A percentile compares a stretch with the other conserved stretches of the same genome.
Evolutionary conservation across 176 grass and related monocot species (phyloP).

Genomic region (Luzula sylvatica): DNA sequence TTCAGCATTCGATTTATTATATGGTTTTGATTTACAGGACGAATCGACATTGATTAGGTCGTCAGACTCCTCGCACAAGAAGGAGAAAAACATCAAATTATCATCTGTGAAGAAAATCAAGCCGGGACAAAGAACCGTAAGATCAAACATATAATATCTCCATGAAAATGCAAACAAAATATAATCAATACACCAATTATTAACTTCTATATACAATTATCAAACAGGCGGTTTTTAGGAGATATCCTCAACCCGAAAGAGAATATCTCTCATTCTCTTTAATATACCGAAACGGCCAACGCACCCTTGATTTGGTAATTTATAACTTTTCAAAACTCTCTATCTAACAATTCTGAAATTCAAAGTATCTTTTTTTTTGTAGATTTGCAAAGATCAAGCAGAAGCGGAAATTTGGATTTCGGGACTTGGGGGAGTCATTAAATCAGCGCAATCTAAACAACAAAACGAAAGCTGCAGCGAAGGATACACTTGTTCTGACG

Average conservation of each 20-base stretch:
- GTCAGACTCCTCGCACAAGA: slow-evolving; percentile 82
- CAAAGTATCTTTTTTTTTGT: slow-evolving; percentile 9
- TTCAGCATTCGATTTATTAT: too few species aligned
- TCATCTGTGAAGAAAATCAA: slow-evolving; percentile 65
- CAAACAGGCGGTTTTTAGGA: slow-evolving; percentile 67
- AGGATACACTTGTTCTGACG: slow-evolving; percentile 58
- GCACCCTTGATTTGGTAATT: slow-evolving; percentile 94
- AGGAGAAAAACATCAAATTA: slow-evolving; percentile 63
- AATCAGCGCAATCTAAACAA: slow-evolving; percentile 19
- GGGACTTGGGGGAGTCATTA: slow-evolving; percentile 50
- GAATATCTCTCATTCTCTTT: slow-evolving; percentile 98
- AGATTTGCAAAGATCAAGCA: slow-evolving; percentile 98
- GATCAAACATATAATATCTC: background rate
- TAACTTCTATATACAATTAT: slow-evolving; percentile 14
- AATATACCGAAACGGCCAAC: slow-evolving; percentile 80
- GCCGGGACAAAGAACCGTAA: slow-evolving; percentile 93
- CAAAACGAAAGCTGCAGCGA: slow-evolving; percentile 39
- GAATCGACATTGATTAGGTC: slow-evolving; percentile 77
- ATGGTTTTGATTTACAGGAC: slow-evolving; percentile 37
- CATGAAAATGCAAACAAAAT: too few species aligned
- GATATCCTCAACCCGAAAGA: slow-evolving; percentile 78
- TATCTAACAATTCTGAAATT: background rate
- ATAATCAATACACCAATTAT: too few species aligned
- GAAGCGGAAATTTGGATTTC: slow-evolving; percentile 92
- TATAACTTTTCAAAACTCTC: slow-evolving; percentile 1